Evolutionary conservation across 176 grass and related monocot genomes (phyloP).

Genomic region (Aechmea fasciata): DNA sequence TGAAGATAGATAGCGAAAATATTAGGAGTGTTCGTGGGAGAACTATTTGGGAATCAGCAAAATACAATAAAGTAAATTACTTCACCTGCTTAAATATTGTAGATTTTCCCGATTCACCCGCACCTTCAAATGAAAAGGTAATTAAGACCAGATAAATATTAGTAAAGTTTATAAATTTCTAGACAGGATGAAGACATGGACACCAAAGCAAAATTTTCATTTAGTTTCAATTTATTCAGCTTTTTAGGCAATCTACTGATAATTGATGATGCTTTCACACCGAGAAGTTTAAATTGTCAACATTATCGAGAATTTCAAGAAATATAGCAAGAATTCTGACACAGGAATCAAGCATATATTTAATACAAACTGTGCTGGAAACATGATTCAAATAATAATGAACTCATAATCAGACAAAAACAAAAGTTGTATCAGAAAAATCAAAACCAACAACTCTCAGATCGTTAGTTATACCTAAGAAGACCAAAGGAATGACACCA

Average conservation of each 20-base stretch:
- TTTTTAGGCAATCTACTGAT: not conserved
- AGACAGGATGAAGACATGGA: no score
- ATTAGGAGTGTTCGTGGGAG: constrained; percentile 2
- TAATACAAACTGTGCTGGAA: no score
- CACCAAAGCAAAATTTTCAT: no score
- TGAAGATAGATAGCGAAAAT: constrained; percentile 28
- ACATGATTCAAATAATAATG: no score
- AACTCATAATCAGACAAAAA: no score
- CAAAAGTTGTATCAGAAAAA: no score
- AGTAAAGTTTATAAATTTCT: not conserved
- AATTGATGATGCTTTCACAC: constrained; percentile 1
- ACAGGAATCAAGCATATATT: no score
- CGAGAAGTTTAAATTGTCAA: not conserved
- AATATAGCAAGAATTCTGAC: no score
- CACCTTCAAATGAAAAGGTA: constrained; percentile 42
- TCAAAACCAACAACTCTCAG: no score
- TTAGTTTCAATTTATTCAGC: not conserved
- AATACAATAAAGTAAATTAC: constrained; percentile 9
- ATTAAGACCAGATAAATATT: not conserved
- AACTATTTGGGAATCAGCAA: constrained; percentile 13
- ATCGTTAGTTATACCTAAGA: no score
- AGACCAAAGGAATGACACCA: no score
- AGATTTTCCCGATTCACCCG: constrained; percentile 94
- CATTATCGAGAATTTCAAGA: no score
- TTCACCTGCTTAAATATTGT: constrained; percentile 97